A percentile compares a stretch with the other conserved stretches of the same genome.
phyloP scores from a whole-genome alignment of 176 grass and related monocot species.

The Urochloa ruziziensis region DNA sequence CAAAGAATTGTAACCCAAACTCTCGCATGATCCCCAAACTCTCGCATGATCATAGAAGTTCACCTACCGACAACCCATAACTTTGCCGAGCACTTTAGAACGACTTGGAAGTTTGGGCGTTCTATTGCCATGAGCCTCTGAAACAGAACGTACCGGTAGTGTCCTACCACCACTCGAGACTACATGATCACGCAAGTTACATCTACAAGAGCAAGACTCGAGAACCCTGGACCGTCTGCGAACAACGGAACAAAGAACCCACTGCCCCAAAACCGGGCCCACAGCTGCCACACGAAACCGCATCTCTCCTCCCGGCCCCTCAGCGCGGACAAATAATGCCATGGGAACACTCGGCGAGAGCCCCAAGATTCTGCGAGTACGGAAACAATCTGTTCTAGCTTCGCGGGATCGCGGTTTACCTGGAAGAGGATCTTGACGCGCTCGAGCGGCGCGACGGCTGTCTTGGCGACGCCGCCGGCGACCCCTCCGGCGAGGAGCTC shows the following conservation, averaged over 20 bases:
- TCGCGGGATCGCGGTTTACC: too few species aligned
- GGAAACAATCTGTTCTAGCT: too few species aligned
- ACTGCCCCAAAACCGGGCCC: background rate
- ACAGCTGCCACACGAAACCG: background rate
- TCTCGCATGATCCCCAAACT: too few species aligned
- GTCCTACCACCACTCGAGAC: background rate
- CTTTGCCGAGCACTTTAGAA: background rate
- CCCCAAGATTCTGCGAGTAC: background rate
- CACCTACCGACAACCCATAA: background rate
- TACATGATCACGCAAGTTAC: background rate
- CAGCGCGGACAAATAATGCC: background rate
- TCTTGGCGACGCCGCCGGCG: conserved; percentile 83
- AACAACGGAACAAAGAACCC: background rate
- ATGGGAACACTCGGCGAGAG: background rate
- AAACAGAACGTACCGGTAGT: background rate
- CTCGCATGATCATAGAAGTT: background rate
- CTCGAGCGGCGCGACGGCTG: conserved; percentile 86
- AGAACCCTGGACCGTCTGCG: background rate
- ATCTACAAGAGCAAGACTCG: background rate
- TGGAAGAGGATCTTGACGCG: conserved; percentile 98
- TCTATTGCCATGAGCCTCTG: background rate
- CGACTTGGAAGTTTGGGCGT: background rate
- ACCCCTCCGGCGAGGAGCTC: conserved; percentile 86
- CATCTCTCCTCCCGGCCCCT: background rate
- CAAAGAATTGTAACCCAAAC: too few species aligned